Evolutionary conservation across 1,284 basidiomycete species (phyloP), one percentile per base, ranked within the genome.

Genomic region (Chondrostereum purpureum): DNA sequence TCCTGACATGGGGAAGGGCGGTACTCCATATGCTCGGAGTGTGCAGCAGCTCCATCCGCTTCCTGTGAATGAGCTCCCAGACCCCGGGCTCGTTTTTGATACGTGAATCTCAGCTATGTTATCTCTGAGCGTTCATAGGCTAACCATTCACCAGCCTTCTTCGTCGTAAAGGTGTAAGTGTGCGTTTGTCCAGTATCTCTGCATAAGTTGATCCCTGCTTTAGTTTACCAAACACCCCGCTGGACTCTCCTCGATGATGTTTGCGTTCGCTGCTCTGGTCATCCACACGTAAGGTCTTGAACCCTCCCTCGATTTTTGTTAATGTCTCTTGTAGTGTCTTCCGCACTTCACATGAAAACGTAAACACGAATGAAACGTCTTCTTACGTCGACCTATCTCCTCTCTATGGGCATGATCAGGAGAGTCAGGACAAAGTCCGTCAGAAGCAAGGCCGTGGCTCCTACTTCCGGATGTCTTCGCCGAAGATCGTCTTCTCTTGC

Each of bases 361-460:
- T 73, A 20, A 75, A 71, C 53, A 83, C 88, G 58, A 94, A 94
- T 64, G 77, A 90, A 57, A 91, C 91, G 5, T 88, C 87, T 0
- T 87, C 87, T 10, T 94, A 94, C 56, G 81, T 92, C 50, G 92
- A 94, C 55, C 75, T 94, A 2, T 75, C 80, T 5, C 88, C 87
- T 0, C 64, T 92, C 19, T 93, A 91, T 55, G 89, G 88, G 1
- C 73, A 80, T 39, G 75, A 77, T 51, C 71, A 81, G 52, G 67
- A 64, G n/a, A 71, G 68, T 10, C 83, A 86, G 58, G 62, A 84
- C 50, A 67, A 69, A 53, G 70, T 92, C 21, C 78, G 84, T 16
- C 49, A 59, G 21, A 64, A 66, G 39, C 72, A 72, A 43, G 87
- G 87, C 10, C 72, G 75, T 17, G 88, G 0, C 59, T 71, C 19